Conservation (phyloP, 441 rosid genomes). For the Populus hybrid region DNA sequence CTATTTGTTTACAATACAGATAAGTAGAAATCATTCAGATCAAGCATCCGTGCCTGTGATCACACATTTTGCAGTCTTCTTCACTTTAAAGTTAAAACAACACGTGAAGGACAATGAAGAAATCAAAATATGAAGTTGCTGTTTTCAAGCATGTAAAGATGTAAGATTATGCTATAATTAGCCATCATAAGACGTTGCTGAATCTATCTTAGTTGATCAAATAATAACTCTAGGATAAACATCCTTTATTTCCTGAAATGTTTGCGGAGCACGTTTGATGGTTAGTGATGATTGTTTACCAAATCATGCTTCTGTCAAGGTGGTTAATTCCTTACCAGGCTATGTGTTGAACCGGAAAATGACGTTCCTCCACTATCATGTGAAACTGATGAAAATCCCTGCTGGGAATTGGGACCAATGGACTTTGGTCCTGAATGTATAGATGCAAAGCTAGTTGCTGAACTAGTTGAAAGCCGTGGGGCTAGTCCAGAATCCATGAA, state of each 20-base stretch:
- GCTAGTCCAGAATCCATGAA: constrained; percentile 40
- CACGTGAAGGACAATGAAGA: background rate
- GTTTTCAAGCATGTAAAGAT: background rate
- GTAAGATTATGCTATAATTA: background rate
- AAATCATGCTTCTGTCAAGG: background rate
- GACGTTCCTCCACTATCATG: constrained; percentile 56
- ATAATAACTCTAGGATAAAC: background rate
- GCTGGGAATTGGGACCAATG: constrained; percentile 34
- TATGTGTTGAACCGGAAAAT: constrained; percentile 51
- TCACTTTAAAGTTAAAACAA: background rate
- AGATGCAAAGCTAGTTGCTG: constrained; percentile 64
- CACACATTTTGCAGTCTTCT: background rate
- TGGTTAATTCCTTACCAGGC: constrained; percentile 40
- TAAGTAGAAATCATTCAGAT: constrained; percentile 12
- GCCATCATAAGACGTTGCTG: background rate
- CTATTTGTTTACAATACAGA: constrained; percentile 30
- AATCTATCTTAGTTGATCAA: background rate
- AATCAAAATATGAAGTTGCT: background rate
- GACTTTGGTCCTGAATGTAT: constrained; percentile 48
- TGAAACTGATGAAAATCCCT: constrained; percentile 54
- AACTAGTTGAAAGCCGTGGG: constrained; percentile 46
- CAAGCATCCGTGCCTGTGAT: background rate
- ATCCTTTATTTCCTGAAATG: background rate
- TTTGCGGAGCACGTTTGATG: background rate
- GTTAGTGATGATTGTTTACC: background rate